Evolutionary conservation across 495 filamentous ascomycete species (phyloP).

Genomic region (Aspergillus conjunctus): DNA sequence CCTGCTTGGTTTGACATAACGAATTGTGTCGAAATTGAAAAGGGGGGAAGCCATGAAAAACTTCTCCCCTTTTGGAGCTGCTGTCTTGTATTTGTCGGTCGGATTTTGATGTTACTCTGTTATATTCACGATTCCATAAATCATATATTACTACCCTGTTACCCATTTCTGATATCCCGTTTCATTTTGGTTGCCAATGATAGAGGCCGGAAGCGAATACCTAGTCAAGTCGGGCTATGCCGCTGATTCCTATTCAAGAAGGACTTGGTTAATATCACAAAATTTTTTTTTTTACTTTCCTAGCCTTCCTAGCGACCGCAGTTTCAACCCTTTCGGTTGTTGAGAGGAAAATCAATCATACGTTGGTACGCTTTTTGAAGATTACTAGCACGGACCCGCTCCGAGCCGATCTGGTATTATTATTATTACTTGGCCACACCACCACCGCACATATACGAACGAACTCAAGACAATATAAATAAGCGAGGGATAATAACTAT

Average conservation of each 20-base stretch:
- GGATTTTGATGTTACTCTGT: neutral
- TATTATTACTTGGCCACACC: neutral
- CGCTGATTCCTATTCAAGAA: neutral
- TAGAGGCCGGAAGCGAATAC: neutral
- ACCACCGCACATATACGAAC: neutral
- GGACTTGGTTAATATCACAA: neutral
- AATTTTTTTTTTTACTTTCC: neutral
- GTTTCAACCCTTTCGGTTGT: neutral
- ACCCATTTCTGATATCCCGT: neutral
- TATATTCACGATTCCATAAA: neutral
- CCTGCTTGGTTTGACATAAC: neutral
- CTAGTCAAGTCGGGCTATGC: neutral
- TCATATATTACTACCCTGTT: conserved; percentile 4
- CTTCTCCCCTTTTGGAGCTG: neutral
- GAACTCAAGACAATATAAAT: neutral
- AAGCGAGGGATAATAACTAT: neutral
- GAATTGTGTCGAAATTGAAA: neutral
- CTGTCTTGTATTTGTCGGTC: neutral
- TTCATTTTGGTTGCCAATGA: neutral
- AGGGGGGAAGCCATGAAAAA: neutral
- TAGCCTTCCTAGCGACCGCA: neutral
- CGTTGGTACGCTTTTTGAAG: too few species aligned
- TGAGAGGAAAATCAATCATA: neutral
- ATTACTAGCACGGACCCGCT: neutral
- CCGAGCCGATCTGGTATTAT: neutral